Evolutionary conservation across 495 filamentous ascomycete genomes (phyloP).

Genomic region (Viridothelium virens): DNA sequence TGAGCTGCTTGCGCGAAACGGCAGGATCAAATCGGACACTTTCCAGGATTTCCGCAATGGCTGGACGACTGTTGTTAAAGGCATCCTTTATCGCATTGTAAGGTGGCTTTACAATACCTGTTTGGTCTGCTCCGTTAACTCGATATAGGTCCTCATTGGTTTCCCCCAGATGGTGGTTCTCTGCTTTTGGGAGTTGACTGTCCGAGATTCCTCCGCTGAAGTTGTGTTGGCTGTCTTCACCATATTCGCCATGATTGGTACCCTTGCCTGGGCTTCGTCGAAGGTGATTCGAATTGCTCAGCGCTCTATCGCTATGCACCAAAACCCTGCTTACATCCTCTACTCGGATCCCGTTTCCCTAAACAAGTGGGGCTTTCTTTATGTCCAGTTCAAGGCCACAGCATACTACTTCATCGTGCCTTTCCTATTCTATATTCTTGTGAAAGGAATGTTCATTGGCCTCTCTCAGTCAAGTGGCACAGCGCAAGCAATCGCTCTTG

Average conservation of each 20-base stretch:
- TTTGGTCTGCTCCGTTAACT: neutral
- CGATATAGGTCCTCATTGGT: conserved; percentile 63
- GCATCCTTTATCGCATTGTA: conserved; percentile 82
- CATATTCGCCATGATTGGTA: conserved; percentile 69
- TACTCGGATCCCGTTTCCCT: conserved; percentile 88
- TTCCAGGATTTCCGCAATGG: conserved; percentile 92
- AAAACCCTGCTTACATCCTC: conserved; percentile 93
- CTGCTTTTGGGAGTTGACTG: conserved; percentile 90
- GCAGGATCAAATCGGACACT: conserved; percentile 76
- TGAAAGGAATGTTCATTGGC: conserved; percentile 89
- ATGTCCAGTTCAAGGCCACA: conserved; percentile 93
- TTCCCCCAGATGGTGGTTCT: conserved; percentile 88
- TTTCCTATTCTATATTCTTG: conserved; percentile 63
- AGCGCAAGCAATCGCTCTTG: conserved; percentile 74
- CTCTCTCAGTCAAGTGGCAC: conserved; percentile 67
- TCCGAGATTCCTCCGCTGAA: conserved; percentile 76
- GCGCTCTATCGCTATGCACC: conserved; percentile 82
- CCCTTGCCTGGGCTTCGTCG: conserved; percentile 77
- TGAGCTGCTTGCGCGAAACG: conserved; percentile 62
- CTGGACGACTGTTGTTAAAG: conserved; percentile 79
- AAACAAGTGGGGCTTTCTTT: conserved; percentile 98
- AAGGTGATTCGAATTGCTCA: conserved; percentile 87
- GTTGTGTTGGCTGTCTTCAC: conserved; percentile 85
- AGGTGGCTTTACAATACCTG: conserved; percentile 15
- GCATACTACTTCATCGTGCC: conserved; percentile 96